Conservation (phyloP, 306 rosid species). For the Senna siamea region DNA sequence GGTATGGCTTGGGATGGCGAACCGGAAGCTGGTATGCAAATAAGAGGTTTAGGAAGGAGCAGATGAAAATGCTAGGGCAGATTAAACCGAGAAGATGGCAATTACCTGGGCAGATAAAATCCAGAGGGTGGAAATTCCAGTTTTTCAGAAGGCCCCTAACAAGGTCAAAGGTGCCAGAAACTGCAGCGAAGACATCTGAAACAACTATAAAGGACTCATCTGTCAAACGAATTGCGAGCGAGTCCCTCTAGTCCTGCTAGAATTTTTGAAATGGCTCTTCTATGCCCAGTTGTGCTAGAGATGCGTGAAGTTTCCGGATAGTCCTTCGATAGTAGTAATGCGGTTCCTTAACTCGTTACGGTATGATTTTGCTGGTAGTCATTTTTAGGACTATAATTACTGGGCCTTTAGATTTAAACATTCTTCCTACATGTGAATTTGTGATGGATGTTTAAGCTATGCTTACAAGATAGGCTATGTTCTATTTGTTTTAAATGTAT, state of each 20-base stretch:
- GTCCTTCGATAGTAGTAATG: too few species aligned
- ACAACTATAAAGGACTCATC: slow-evolving; percentile 46
- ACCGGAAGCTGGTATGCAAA: slow-evolving; percentile 81
- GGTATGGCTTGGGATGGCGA: slow-evolving; percentile 96
- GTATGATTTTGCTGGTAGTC: slow-evolving; percentile 26
- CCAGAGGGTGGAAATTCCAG: slow-evolving; percentile 62
- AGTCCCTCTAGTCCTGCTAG: slow-evolving; percentile 22
- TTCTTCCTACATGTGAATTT: slow-evolving; percentile 24
- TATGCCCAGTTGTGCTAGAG: slow-evolving; percentile 18
- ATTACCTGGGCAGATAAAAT: slow-evolving; percentile 63
- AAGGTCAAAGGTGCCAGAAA: slow-evolving; percentile 51
- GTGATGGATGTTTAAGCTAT: slow-evolving; percentile 23
- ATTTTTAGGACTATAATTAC: slow-evolving; percentile 24
- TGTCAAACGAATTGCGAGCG: slow-evolving; percentile 31
- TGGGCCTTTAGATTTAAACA: neutral
- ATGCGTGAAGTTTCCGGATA: slow-evolving; percentile 29
- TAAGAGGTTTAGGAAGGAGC: slow-evolving; percentile 79
- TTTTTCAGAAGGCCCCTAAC: slow-evolving; percentile 52
- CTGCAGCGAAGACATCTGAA: slow-evolving; percentile 53
- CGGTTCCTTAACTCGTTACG: slow-evolving; percentile 23
- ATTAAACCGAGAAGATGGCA: slow-evolving; percentile 73
- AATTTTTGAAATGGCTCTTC: slow-evolving; percentile 32
- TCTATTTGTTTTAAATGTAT: too few species aligned
- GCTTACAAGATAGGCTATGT: neutral
- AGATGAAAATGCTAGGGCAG: slow-evolving; percentile 83